Percentiles rank a stretch among this genome's conserved stretches.
Evolutionary conservation across 2,329 filamentous ascomycete genomes (phyloP).

Genomic region (Penicillium digitatum): DNA sequence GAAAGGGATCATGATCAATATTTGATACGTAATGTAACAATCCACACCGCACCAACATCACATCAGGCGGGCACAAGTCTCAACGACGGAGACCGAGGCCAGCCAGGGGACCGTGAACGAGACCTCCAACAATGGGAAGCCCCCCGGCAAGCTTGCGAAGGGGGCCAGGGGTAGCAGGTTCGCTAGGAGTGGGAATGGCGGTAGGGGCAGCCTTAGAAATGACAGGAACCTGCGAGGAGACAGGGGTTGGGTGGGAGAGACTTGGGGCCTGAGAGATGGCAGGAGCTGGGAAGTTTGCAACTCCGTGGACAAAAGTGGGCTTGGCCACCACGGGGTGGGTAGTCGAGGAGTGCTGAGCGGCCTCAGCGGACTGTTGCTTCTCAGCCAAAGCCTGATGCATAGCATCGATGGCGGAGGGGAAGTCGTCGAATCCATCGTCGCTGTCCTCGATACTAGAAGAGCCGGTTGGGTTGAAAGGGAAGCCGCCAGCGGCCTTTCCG

Average conservation of each 20-base stretch:
- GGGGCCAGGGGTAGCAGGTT: not conserved
- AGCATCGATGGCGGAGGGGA: constrained; percentile 16
- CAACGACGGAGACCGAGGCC: constrained; percentile 6
- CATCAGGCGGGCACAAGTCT: not conserved
- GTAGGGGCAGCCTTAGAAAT: not conserved
- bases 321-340: not conserved
- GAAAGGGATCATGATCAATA: not conserved
- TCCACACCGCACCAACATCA: not conserved
- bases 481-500: constrained; percentile 3
- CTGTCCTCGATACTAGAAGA: constrained; percentile 7
- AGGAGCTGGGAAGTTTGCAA: not conserved
- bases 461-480: constrained; percentile 15
- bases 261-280: not conserved
- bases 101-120: constrained; percentile 3
- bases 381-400: constrained; percentile 11
- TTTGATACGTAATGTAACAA: not conserved
- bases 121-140: constrained; percentile 8
- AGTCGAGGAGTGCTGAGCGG: not conserved
- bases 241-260: not conserved
- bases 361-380: not conserved
- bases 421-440: constrained; percentile 14
- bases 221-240: not conserved
- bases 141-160: not conserved
- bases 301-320: not conserved
- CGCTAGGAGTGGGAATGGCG: not conserved